Base-by-base conservation (phyloP, 192 early-diverging fungal species). In the Dispira simplex region DNA sequence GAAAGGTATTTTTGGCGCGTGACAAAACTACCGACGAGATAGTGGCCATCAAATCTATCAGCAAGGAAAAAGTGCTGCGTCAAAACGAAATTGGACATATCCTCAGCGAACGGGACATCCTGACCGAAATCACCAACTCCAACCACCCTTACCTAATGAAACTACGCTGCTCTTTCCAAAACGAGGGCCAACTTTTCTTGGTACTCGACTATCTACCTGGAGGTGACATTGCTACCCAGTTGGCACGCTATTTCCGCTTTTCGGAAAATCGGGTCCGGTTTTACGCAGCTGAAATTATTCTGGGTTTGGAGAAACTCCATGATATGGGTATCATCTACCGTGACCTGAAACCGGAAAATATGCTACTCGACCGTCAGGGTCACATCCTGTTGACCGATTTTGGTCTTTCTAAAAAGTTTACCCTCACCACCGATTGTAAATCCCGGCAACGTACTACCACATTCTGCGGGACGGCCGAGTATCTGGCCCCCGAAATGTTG, bases 311-410 rank as follows among this genome's bases (percentile, higher is more conserved):
- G 66, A 87, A 96, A 65, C 73, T 98, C 52, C 95, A 98, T 70
- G 71, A 69, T 1, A 71, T 90, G 20, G 90, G 92, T 5, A 95
- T 98, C 65, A 87, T 98, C 58, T 95, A 96, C 67, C 75, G 90
- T 52, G 91, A 89, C 60, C 73, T 83, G 48, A 90, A 90, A 76
- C 86, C 85, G 0, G 86, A 86, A 63, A 86, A 86, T 67, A 81
- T 80, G 46, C 74, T 90, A 55, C 68, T 95, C 21, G 83, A 85
- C 67, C 70, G 66, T 4, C 79, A 86, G 2, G 92, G 92, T 4
- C 89, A 95, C 68, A 69, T 94, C 32, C 68, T 90, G n/a, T 73
- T 97, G 58, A 93, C 92, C 2, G 93, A 97, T 70, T 97, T 95
- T 79, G 94, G 94, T 1, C 78, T 97, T 1, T 85, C 83, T n/a